phyloP scores from a whole-genome alignment of 257 asterid species.

The Fraxinus excelsior region DNA sequence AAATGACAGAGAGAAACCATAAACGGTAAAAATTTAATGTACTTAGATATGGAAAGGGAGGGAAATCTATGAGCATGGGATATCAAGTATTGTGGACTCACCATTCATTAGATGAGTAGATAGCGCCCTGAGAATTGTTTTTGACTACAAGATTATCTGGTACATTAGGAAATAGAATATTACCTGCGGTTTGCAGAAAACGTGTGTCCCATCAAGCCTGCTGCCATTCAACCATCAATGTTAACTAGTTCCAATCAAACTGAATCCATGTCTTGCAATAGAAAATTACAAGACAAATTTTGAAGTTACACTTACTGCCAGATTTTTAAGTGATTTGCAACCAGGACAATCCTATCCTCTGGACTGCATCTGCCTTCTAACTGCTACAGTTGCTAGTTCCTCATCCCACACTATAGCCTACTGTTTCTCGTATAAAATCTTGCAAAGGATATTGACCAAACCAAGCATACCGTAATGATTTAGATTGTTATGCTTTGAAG shows the following conservation, averaged over 20 bases:
- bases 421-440: conserved; percentile 26
- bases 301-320: conserved; percentile 15
- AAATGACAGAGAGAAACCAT: neutral
- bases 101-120: neutral
- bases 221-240: neutral
- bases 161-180: neutral
- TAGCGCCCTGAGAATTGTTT: neutral
- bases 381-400: conserved; percentile 21
- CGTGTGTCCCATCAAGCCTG: no score
- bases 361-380: conserved; percentile 16
- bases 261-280: neutral
- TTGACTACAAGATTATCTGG: neutral
- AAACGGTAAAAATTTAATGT: neutral
- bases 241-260: neutral
- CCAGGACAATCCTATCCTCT: conserved; percentile 8
- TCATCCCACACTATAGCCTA: conserved; percentile 22
- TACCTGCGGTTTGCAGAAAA: neutral
- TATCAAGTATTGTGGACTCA: neutral
- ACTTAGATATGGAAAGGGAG: neutral
- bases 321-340: conserved; percentile 1
- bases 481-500: conserved; percentile 5
- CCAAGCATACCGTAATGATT: conserved; percentile 14
- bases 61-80: neutral
- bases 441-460: conserved; percentile 28
- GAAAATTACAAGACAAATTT: neutral